A percentile compares a stretch with the other conserved stretches of the same genome.
phyloP scores from a whole-genome alignment of 306 rosid species.

The Lotus japonicus region DNA sequence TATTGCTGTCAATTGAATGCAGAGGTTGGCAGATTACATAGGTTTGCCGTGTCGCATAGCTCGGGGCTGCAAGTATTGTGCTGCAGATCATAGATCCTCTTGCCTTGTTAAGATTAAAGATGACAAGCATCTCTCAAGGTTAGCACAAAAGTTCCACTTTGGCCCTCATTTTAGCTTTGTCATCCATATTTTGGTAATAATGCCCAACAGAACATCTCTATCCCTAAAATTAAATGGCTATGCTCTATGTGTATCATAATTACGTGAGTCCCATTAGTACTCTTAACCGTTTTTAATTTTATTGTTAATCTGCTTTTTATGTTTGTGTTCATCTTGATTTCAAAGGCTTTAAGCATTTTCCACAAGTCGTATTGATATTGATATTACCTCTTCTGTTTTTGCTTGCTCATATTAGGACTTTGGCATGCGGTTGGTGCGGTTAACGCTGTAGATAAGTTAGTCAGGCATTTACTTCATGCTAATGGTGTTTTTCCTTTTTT shows the following conservation, averaged over 20 bases:
- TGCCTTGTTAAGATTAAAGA: constrained; percentile 85
- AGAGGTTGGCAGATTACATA: constrained; percentile 92
- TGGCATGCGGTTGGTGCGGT: neutral
- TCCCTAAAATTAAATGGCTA: neutral
- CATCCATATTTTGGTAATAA: neutral
- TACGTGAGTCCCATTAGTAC: constrained; percentile 25
- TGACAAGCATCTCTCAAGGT: constrained; percentile 64
- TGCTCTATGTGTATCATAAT: neutral
- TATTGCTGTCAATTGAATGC: constrained; percentile 25
- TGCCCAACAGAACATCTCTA: neutral
- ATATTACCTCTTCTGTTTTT: neutral
- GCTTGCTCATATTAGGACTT: constrained; percentile 9
- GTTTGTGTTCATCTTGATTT: neutral
- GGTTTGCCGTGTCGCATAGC: constrained; percentile 99
- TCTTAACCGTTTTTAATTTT: neutral
- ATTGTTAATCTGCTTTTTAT: neutral
- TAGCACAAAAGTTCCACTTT: neutral
- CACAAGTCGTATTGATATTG: constrained; percentile 16
- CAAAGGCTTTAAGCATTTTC: no score
- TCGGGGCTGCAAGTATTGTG: constrained; percentile 93
- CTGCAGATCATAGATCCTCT: constrained; percentile 87
- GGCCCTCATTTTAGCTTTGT: neutral
- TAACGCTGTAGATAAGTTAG: neutral
- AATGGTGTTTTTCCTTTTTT: neutral
- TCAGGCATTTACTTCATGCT: neutral